Percentiles rank a stretch among this genome's conserved stretches.
Conservation (phyloP, 108 stramenopile genomes). For the Pseudonitzschia delicatissima region DNA sequence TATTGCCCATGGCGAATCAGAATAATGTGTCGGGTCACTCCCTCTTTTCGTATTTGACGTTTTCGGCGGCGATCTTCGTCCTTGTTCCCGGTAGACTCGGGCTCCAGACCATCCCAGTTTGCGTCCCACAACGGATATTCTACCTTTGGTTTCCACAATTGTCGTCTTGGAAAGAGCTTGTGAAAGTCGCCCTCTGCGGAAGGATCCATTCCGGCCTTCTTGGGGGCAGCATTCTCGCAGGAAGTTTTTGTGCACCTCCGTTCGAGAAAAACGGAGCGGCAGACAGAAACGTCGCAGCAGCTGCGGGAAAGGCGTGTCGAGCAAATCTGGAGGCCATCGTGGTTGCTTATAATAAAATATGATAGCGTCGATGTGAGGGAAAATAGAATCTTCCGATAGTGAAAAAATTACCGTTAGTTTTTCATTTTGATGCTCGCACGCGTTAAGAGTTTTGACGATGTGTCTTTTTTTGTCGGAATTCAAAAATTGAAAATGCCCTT, state of each 20-base stretch:
- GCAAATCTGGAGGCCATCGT: conserved; percentile 21
- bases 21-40: conserved; percentile 87
- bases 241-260: neutral
- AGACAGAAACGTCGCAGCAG: conserved; percentile 15
- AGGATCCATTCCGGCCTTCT: conserved; percentile 4
- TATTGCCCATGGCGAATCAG: conserved; percentile 90
- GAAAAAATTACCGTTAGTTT: no score
- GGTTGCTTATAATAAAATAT: neutral
- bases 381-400: no score
- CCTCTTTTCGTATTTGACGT: conserved; percentile 58
- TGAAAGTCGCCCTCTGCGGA: conserved; percentile 25
- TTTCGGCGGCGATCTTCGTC: conserved; percentile 25
- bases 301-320: conserved; percentile 26
- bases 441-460: no score
- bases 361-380: no score
- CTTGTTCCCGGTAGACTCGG: conserved; percentile 36
- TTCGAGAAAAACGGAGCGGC: conserved; percentile 1
- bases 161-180: conserved; percentile 72
- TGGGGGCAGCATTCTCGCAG: neutral
- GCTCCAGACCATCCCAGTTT: conserved; percentile 74
- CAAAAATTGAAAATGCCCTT: no score
- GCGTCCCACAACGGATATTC: conserved; percentile 84
- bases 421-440: no score
- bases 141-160: conserved; percentile 65
- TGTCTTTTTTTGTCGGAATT: no score